These are phyloP conservation scores for Alternaria sp. DNA, from an alignment of 2,329 filamentous ascomycete species.

Conservation along the genomic window DNA sequence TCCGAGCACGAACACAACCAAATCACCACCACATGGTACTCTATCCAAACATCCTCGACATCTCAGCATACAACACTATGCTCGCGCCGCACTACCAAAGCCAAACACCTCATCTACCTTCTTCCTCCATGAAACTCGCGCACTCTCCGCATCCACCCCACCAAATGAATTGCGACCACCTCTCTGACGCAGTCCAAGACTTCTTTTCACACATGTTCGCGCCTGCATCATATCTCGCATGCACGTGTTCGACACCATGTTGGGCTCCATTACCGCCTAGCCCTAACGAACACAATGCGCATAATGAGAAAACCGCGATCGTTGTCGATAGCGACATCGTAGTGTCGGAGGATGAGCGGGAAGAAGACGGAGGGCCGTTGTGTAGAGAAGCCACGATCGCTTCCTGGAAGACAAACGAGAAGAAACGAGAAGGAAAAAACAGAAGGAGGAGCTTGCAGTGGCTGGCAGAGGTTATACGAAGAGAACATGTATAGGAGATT, in stretches of 20 bases:
- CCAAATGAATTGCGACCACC: slow-evolving; percentile 13
- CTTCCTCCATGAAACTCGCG: not conserved
- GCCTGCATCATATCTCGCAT: slow-evolving; percentile 17
- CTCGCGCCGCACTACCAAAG: not conserved
- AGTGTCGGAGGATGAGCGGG: slow-evolving; percentile 8
- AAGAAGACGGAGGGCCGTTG: slow-evolving; percentile 28
- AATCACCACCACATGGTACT: slow-evolving; percentile 1
- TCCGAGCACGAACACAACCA: too few relatives aligned
- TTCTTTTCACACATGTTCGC: slow-evolving; percentile 25
- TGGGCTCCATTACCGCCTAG: not conserved
- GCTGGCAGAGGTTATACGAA: too few relatives aligned
- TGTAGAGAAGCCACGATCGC: slow-evolving; percentile 31
- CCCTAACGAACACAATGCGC: not conserved
- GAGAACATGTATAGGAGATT: too few relatives aligned
- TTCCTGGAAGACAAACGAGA: slow-evolving; percentile 31
- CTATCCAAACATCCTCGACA: slow-evolving; percentile 11
- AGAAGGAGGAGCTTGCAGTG: too few relatives aligned
- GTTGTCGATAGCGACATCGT: slow-evolving; percentile 22
- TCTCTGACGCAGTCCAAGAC: slow-evolving; percentile 17
- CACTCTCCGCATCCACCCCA: not conserved
- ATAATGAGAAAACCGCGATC: slow-evolving; percentile 1
- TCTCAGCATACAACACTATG: not conserved
- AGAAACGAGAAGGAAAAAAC: too few relatives aligned
- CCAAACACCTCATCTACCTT: not conserved
- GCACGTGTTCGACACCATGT: slow-evolving; percentile 14